Evolutionary conservation across 2,329 filamentous ascomycete species (phyloP).

Genomic region (Cadophora gregata): DNA sequence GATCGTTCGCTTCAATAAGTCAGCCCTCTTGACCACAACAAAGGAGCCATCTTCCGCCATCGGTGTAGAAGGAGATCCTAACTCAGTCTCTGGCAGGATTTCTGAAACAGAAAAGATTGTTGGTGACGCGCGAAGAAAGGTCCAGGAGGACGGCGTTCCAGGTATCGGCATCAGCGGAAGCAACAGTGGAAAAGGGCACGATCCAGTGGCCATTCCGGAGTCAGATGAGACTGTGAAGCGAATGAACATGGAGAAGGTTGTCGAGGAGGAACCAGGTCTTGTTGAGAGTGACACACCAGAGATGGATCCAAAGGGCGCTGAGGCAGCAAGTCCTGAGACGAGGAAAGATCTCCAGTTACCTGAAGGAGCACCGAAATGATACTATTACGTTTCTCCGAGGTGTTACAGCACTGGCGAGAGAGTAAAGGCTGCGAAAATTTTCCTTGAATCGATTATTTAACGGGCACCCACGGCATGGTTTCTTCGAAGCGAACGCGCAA

Average conservation of each 20-base stretch:
- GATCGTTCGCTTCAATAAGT: conserved; percentile 88
- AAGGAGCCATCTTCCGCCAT: conserved; percentile 55
- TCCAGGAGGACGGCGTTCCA: conserved; percentile 58
- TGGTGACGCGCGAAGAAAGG: conserved; percentile 62
- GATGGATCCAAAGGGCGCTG: conserved; percentile 28
- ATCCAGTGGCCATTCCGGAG: conserved; percentile 42
- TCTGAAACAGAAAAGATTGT: conserved; percentile 69
- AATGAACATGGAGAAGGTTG: conserved; percentile 43
- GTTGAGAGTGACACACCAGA: conserved; percentile 36
- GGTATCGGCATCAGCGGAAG: conserved; percentile 65
- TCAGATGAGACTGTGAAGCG: conserved; percentile 34
- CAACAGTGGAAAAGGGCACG: conserved; percentile 64
- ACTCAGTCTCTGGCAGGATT: conserved; percentile 48
- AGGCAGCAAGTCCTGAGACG: conserved; percentile 30
- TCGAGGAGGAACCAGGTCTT: conserved; percentile 42
- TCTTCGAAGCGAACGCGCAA: not conserved
- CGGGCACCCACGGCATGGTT: not conserved
- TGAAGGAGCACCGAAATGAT: conserved; percentile 29
- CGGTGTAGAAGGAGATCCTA: conserved; percentile 58
- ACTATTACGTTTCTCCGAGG: not conserved
- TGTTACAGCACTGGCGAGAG: not conserved
- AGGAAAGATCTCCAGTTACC: conserved; percentile 34
- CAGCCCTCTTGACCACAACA: conserved; percentile 56
- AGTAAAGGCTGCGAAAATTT: conserved; percentile 7
- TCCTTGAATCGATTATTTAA: not conserved